Base-by-base conservation (phyloP, 768 basidiomycete genomes). In the Termitomyces eurrhizus region DNA sequence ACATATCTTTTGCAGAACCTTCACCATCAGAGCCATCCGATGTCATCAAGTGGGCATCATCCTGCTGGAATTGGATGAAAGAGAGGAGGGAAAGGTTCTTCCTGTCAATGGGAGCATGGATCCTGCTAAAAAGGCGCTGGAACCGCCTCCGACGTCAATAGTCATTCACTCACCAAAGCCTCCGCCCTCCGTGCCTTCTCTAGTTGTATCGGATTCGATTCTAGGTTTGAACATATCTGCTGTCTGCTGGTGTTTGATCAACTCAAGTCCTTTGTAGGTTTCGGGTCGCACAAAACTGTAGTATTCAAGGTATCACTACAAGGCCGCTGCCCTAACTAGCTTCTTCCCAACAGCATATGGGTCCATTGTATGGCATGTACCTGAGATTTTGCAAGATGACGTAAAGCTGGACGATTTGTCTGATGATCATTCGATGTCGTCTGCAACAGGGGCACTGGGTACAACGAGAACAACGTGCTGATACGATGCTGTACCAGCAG, bases 241-340 rank as follows among this genome's bases (percentile, higher is more conserved):
- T 59, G 35, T 24, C 41, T 51, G 18, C 21, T 6, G 61, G 13
- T 36, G 58, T 54, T 26, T 29, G 36, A 35, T 59, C 13, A 21
- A 4, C 3, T 54, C 3, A 12, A 29, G 7, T 32, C 21, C 7
- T n/a, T 56, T 41, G 4, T 64, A 97, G 95, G 95, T 4, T 93
- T 90, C 66, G 95, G 95, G 3, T 98, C 95, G 0, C 95, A 98
- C 68, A 97, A 97, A 7, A 99, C 97, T 0, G 91, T 98, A 45
- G 97, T 99, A 3, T 94, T 86, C 75, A 84, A 90, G 68, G 97
- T 96, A 3, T 90, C 94, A 7, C 84, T 98, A n/a, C 96, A 98
- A 76, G 95, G 93, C 0, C 89, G 77, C 92, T 41, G 97, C 97
- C 74, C 95, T 98, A 80, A 95, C 94, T 54, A 95, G 93, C 68